A percentile compares a stretch with the other conserved stretches of the same genome.
These are phyloP conservation scores for Calonectria montana DNA, from an alignment of 2,329 filamentous ascomycete species.

Conservation along the genomic window DNA sequence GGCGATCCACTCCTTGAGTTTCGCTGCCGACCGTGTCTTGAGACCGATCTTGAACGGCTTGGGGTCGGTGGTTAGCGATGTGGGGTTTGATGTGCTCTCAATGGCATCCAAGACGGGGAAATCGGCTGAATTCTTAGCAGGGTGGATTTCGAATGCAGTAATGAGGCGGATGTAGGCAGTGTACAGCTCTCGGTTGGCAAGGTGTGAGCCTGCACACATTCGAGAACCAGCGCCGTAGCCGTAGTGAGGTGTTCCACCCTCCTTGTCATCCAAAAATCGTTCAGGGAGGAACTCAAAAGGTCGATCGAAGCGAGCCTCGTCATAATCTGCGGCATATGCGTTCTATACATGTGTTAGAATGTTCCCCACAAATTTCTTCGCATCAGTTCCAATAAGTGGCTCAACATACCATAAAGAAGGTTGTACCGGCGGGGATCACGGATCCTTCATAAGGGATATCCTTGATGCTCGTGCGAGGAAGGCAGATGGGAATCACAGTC, in stretches of 20 bases:
- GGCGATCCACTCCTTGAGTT: slow-evolving; percentile 63
- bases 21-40: slow-evolving; percentile 56
- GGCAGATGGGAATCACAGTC: slow-evolving; percentile 82
- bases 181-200: slow-evolving; percentile 73
- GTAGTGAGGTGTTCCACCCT: slow-evolving; percentile 69
- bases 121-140: slow-evolving; percentile 58
- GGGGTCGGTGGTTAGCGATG: slow-evolving; percentile 69
- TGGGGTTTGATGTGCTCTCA: slow-evolving; percentile 67
- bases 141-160: slow-evolving; percentile 66
- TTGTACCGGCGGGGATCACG: slow-evolving; percentile 78
- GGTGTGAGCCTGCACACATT: slow-evolving; percentile 72
- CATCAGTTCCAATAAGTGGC: neutral
- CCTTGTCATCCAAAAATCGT: slow-evolving; percentile 70
- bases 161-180: slow-evolving; percentile 70
- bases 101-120: slow-evolving; percentile 66
- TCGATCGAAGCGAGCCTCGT: slow-evolving; percentile 73
- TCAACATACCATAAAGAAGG: slow-evolving; percentile 77
- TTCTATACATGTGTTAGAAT: slow-evolving; percentile 56
- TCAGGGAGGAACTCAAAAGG: slow-evolving; percentile 75
- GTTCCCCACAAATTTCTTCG: neutral
- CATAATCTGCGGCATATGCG: slow-evolving; percentile 80
- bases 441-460: slow-evolving; percentile 77
- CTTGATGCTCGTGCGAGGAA: slow-evolving; percentile 78
- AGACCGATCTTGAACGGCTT: slow-evolving; percentile 67
- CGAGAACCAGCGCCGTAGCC: slow-evolving; percentile 72